phyloP scores from a whole-genome alignment of 192 early-diverging fungal species.

The Phlyctochytrium arcticum region DNA sequence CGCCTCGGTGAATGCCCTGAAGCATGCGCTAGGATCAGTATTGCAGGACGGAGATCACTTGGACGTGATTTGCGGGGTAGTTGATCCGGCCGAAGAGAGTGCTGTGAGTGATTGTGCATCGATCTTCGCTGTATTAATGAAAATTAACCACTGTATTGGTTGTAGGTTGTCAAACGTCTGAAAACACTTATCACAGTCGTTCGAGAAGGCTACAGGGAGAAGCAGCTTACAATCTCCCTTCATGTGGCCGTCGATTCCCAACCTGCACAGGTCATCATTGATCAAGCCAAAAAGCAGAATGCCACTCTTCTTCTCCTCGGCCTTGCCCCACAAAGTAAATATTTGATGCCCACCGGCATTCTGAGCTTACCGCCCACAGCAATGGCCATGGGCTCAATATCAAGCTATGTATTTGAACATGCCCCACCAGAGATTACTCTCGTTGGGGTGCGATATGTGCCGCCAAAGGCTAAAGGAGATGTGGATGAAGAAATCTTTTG shows the following conservation, averaged over 20 bases:
- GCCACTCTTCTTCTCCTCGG: background rate
- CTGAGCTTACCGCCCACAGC: background rate
- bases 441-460: background rate
- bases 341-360: background rate
- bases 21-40: background rate
- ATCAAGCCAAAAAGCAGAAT: background rate
- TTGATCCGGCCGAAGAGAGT: background rate
- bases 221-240: background rate
- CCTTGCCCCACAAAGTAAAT: background rate
- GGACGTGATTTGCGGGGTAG: background rate
- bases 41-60: background rate
- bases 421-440: background rate
- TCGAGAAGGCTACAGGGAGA: background rate
- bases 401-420: background rate
- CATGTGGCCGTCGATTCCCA: background rate
- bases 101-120: background rate
- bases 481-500: too few species aligned
- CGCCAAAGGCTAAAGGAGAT: too few species aligned
- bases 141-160: background rate
- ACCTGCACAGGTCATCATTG: background rate
- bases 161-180: background rate
- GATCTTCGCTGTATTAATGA: background rate
- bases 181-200: background rate
- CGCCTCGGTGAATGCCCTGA: background rate
- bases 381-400: background rate